Evolutionary conservation across 208 protist species (phyloP), one percentile per base, ranked within the genome.

Genomic region (Trypanosoma melophagium): DNA sequence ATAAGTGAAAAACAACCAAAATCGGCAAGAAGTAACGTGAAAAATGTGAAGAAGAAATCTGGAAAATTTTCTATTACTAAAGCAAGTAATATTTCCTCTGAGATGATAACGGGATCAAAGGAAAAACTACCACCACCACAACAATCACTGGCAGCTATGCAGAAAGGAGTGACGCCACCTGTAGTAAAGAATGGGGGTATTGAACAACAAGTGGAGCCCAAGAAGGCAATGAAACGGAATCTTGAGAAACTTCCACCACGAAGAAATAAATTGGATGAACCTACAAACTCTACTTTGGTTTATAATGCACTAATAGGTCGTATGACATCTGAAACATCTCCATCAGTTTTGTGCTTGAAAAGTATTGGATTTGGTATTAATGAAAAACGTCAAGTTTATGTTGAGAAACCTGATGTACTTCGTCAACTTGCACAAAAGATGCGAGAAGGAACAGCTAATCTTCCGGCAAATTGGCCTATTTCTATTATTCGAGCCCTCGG

Each of bases 291-390:
- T 19, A 79, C 74, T 50, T 77, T 95, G 31, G 79, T 95, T 40
- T 95, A 93, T 75, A 95, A 95, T 74, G 77, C 89, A 8, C 63
- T 95, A 9, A 95, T 69, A 28, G 89, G 89, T 28, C 89, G 89
- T 76, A 91, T 95, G 86, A 89, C 84, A 9, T 93, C 80, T 40
- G 86, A 92, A 59, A 76, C 52, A 38, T 89, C 89, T 13, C 67
- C 61, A 41, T 83, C 82, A 2, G 79, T 95, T 45, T 19, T 55
- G 50, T 85, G 60, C 49, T 64, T 95, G 22, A 76, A 74, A 24
- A 80, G 80, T 28, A 81, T 95, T 44, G 90, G 90, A 16, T 95
- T 95, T 63, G 83, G 83, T 45, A 56, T 95, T 68, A 93, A 92
- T 58, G 68, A 25, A 12, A 74, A 91, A 64, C 75, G 90, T 1